Evolutionary conservation across 1,284 basidiomycete genomes (phyloP).

Genomic region (Trametes versicolor): DNA sequence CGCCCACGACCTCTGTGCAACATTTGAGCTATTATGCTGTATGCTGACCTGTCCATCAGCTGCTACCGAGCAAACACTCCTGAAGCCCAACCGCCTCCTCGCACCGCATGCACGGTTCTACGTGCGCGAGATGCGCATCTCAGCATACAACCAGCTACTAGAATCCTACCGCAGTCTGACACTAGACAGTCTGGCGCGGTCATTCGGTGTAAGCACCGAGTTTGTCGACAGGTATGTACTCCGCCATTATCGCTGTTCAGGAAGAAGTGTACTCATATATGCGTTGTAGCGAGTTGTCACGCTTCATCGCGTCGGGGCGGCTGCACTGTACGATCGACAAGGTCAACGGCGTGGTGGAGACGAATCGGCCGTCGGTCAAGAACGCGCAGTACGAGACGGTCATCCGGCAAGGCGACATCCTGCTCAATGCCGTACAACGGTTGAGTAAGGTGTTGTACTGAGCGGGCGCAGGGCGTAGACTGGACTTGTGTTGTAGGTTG

Average conservation of each 20-base stretch:
- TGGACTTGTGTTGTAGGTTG: slow-evolving; percentile 23
- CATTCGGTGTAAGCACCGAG: slow-evolving; percentile 91
- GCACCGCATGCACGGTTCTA: slow-evolving; percentile 92
- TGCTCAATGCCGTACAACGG: slow-evolving; percentile 82
- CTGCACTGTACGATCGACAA: slow-evolving; percentile 95
- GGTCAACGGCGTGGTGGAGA: slow-evolving; percentile 93
- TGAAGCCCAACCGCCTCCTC: slow-evolving; percentile 88
- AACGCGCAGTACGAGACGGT: slow-evolving; percentile 93
- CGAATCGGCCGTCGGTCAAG: slow-evolving; percentile 89
- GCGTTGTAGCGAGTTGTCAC: slow-evolving; percentile 80
- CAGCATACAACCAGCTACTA: slow-evolving; percentile 92
- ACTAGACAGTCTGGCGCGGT: slow-evolving; percentile 85
- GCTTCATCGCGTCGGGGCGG: slow-evolving; percentile 93
- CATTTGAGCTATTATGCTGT: background rate
- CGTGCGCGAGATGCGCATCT: slow-evolving; percentile 96
- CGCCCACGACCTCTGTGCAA: slow-evolving; percentile 22
- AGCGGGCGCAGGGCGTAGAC: slow-evolving; percentile 9
- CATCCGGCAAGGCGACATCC: slow-evolving; percentile 88
- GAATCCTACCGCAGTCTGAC: slow-evolving; percentile 94
- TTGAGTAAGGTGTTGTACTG: slow-evolving; percentile 81
- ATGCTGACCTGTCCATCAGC: slow-evolving; percentile 53
- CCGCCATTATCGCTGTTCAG: background rate
- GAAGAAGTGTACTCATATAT: background rate
- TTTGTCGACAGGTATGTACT: slow-evolving; percentile 85
- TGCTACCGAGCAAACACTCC: slow-evolving; percentile 87